A percentile compares a stretch with the other conserved stretches of the same genome.
These are phyloP conservation scores for Flueggea neowawraea DNA, from an alignment of 441 rosid species.

Conservation along the genomic window DNA sequence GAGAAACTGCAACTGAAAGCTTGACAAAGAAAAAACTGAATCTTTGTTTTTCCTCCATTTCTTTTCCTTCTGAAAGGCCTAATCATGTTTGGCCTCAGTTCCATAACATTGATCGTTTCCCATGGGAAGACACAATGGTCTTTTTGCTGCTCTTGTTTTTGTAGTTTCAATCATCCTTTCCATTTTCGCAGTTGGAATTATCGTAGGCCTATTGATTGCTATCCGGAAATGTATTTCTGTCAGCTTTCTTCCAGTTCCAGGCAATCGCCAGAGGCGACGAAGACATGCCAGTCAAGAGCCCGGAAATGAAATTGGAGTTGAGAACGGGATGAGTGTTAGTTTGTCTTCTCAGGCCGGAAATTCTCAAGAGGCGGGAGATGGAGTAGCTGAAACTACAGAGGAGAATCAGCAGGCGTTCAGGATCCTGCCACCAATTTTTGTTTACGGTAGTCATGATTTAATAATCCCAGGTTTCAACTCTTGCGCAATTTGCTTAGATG, in stretches of 20 bases:
- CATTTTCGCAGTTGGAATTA: not conserved
- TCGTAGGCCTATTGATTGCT: not conserved
- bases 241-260: not conserved
- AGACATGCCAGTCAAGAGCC: not conserved
- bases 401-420: not conserved
- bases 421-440: not conserved
- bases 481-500: not conserved
- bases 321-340: not conserved
- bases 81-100: not conserved
- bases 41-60: no score
- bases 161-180: not conserved
- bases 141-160: not conserved
- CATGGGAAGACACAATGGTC: not conserved
- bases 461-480: not conserved
- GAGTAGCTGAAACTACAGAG: not conserved
- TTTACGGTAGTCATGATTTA: not conserved
- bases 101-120: not conserved
- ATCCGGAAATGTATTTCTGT: not conserved
- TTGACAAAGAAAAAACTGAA: no score
- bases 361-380: not conserved
- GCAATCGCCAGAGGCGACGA: not conserved
- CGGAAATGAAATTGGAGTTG: not conserved
- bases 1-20: no score
- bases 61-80: no score
- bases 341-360: not conserved